Evolutionary conservation across 345 rosid genomes (phyloP), one percentile per base, ranked within the genome.

Genomic region (Kernera saxatilis): DNA sequence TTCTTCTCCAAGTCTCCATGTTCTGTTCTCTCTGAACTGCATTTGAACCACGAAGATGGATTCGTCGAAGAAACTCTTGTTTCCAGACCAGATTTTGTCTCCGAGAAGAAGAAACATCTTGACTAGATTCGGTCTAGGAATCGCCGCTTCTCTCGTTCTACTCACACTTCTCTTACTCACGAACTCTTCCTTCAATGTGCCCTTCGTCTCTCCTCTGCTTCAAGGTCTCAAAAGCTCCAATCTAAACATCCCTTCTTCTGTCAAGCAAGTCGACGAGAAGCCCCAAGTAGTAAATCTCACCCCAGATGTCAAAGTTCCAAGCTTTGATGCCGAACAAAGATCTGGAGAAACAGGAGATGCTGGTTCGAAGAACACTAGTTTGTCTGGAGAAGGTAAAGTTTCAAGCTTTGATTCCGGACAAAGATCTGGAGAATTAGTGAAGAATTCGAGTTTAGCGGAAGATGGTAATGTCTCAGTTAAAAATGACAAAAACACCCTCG

Each of bases 41-140:
- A 23, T 21, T 40, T 50, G 55, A 26, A 39, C 21, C 35, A 46
- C 22, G 40, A 22, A 41, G 19, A 86, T 86, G 95, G 87, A 83
- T 54, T 56, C 84, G 32, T 75, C 54, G 5, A 84, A 75, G 66
- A 78, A 82, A 36, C 35, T 61, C 26, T 7, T 59, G 30, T 81
- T 83, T 52, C 44, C 85, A 15, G 88, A 84, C 65, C 87, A 80
- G 74, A 53, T 80, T 60, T 48, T 81, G 14, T 73, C 79, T 15
- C 58, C 84, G 1, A 72, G 82, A 23, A 71, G 85, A 25, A 74
- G 85, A 23, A 84, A 77, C 77, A 73, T 77, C 7, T 69, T 83
- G 37, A 80, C 85, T 25, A 83, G 88, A 55, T 77, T 85, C 65
- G 75, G 82, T 41, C 66, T 86, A 60, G 84, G 88, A 56, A 59